A percentile compares a stretch with the other conserved stretches of the same genome.
phyloP scores from a whole-genome alignment of 2,329 filamentous ascomycete genomes.

The Neoarthrinium moseri region DNA sequence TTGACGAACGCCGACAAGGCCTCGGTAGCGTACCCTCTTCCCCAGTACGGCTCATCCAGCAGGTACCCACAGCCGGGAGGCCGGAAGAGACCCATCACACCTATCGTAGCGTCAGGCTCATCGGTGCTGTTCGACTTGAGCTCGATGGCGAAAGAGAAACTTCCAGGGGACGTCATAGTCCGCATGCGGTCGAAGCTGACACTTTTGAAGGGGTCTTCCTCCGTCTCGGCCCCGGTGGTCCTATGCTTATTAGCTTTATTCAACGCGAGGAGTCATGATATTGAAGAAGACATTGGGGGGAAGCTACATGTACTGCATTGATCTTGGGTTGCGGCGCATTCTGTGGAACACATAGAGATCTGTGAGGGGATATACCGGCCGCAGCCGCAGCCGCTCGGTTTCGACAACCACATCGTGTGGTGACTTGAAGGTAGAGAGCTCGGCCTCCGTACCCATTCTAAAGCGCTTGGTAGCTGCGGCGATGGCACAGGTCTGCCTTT shows the following conservation, averaged over 20 bases:
- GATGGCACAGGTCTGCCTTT: background rate
- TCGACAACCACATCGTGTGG: slow-evolving; percentile 2
- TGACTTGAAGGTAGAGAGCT: background rate
- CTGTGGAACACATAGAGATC: slow-evolving; percentile 3
- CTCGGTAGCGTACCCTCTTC: slow-evolving; percentile 5
- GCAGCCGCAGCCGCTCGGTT: background rate
- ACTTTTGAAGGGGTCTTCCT: slow-evolving; percentile 4
- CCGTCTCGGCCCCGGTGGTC: background rate
- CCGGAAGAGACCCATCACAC: background rate
- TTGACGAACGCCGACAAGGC: background rate
- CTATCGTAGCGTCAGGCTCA: background rate
- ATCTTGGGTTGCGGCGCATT: slow-evolving; percentile 1
- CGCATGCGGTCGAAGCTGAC: slow-evolving; percentile 1
- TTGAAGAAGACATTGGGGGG: background rate
- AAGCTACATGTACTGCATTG: slow-evolving; percentile 1
- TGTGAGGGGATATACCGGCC: slow-evolving; percentile 1
- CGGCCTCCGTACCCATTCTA: slow-evolving; percentile 5
- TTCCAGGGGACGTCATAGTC: background rate
- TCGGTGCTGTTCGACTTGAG: background rate
- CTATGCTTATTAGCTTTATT: background rate
- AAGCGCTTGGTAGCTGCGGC: background rate
- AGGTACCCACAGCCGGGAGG: slow-evolving; percentile 2
- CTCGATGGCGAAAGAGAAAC: slow-evolving; percentile 5
- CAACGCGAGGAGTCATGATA: background rate
- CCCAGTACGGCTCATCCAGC: slow-evolving; percentile 8